Conservation (phyloP, 768 basidiomycete species). For the Hortiboletus campestris region DNA sequence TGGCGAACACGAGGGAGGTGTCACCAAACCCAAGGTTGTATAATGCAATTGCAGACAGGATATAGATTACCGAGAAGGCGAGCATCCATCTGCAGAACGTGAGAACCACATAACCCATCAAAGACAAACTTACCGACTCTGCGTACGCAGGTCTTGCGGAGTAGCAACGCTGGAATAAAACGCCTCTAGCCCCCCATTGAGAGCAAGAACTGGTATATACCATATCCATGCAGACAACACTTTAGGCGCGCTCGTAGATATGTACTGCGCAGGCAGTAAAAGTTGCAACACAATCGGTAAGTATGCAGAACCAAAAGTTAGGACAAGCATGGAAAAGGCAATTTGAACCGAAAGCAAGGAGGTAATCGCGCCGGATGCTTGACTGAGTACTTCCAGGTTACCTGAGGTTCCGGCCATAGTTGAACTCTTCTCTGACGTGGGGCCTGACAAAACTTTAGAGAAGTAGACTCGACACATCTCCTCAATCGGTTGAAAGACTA, state of each 20-base stretch:
- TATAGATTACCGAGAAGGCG: slow-evolving; percentile 69
- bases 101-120: not conserved
- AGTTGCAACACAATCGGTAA: slow-evolving; percentile 66
- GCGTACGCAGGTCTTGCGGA: slow-evolving; percentile 60
- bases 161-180: slow-evolving; percentile 81
- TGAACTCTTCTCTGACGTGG: slow-evolving; percentile 5
- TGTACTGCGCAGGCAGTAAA: slow-evolving; percentile 68
- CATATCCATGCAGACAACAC: slow-evolving; percentile 80
- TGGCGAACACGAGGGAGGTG: slow-evolving; percentile 71
- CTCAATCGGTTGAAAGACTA: slow-evolving; percentile 94
- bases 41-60: slow-evolving; percentile 47
- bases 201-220: slow-evolving; percentile 86
- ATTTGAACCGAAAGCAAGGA: slow-evolving; percentile 66
- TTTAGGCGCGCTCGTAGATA: slow-evolving; percentile 72
- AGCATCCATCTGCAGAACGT: slow-evolving; percentile 63
- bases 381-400: slow-evolving; percentile 22
- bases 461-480: slow-evolving; percentile 90
- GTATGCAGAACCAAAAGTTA: slow-evolving; percentile 75
- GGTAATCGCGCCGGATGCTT: slow-evolving; percentile 51
- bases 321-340: slow-evolving; percentile 63
- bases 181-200: slow-evolving; percentile 91
- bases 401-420: not conserved
- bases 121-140: slow-evolving; percentile 53
- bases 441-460: slow-evolving; percentile 55
- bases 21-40: slow-evolving; percentile 57